Evolutionary conservation across 371 early-diverging fungal species (phyloP).

Genomic region (Actinomortierella wolfii): DNA sequence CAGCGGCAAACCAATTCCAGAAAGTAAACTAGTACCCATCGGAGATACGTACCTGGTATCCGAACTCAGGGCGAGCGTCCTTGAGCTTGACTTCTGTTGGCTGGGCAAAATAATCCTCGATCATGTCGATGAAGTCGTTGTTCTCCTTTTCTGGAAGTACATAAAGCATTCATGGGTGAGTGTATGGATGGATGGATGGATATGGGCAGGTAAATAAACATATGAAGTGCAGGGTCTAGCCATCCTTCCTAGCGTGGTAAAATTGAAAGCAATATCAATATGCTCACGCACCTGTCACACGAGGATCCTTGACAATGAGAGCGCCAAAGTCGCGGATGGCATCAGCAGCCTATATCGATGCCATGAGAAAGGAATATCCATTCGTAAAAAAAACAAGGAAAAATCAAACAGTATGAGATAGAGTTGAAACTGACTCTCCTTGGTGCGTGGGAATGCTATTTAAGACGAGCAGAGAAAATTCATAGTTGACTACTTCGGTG

Average conservation of each 20-base stretch:
- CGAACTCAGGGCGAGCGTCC: slow-evolving; percentile 65
- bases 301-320: slow-evolving; percentile 65
- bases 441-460: too few species aligned
- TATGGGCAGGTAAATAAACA: not conserved
- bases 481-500: not conserved
- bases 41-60: slow-evolving; percentile 45
- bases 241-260: not conserved
- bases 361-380: not conserved
- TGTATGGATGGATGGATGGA: not conserved
- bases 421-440: not conserved
- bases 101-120: slow-evolving; percentile 73
- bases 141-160: slow-evolving; percentile 46
- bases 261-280: not conserved
- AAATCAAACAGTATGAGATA: not conserved
- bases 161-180: not conserved
- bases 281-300: slow-evolving; percentile 53
- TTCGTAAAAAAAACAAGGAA: not conserved
- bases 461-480: too few species aligned
- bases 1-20: too few species aligned
- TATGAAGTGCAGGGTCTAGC: not conserved
- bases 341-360: slow-evolving; percentile 52
- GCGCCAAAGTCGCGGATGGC: slow-evolving; percentile 68
- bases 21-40: not conserved
- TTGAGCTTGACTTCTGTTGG: slow-evolving; percentile 55
- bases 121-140: slow-evolving; percentile 61